A percentile compares a stretch with the other conserved stretches of the same genome.
Conservation (phyloP, 1,284 basidiomycete species). For the Sporisorium graminicola region DNA sequence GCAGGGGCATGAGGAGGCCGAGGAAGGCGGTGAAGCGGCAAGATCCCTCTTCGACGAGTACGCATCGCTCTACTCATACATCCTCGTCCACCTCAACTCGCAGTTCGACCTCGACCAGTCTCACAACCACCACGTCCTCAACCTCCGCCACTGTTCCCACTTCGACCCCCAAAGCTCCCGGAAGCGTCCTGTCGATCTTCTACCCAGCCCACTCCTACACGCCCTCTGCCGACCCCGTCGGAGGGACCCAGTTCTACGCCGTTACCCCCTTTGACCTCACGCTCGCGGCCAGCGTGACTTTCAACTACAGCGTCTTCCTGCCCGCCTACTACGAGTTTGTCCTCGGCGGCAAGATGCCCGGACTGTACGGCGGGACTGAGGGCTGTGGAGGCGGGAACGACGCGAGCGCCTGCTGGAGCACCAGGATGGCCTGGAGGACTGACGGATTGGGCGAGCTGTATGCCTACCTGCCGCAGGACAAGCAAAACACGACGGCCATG, state of each 20-base stretch:
- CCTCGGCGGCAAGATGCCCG: slow-evolving; percentile 71
- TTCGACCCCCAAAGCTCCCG: not conserved
- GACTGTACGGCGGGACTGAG: slow-evolving; percentile 70
- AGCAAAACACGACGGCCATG: slow-evolving; percentile 29
- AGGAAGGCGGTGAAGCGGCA: slow-evolving; percentile 5
- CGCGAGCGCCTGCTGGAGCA: slow-evolving; percentile 70
- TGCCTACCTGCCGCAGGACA: slow-evolving; percentile 69
- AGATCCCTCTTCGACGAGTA: not conserved
- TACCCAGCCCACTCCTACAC: slow-evolving; percentile 71
- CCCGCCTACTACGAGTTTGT: slow-evolving; percentile 69
- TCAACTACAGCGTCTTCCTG: slow-evolving; percentile 70
- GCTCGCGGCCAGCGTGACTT: slow-evolving; percentile 13
- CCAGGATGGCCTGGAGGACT: slow-evolving; percentile 70
- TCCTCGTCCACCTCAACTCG: not conserved
- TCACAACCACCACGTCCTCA: not conserved
- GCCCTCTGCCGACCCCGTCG: slow-evolving; percentile 60
- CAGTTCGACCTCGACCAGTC: not conserved
- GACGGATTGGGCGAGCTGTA: slow-evolving; percentile 73
- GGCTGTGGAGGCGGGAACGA: slow-evolving; percentile 71
- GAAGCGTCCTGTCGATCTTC: slow-evolving; percentile 11
- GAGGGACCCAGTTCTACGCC: slow-evolving; percentile 37
- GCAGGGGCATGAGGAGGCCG: not conserved
- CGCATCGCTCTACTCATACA: not conserved
- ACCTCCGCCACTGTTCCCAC: not conserved
- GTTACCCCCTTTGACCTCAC: slow-evolving; percentile 19